Percentiles rank a stretch among this genome's conserved stretches.
Evolutionary conservation across 2,329 filamentous ascomycete species (phyloP).

Genomic region (Coniochaeta sp.): DNA sequence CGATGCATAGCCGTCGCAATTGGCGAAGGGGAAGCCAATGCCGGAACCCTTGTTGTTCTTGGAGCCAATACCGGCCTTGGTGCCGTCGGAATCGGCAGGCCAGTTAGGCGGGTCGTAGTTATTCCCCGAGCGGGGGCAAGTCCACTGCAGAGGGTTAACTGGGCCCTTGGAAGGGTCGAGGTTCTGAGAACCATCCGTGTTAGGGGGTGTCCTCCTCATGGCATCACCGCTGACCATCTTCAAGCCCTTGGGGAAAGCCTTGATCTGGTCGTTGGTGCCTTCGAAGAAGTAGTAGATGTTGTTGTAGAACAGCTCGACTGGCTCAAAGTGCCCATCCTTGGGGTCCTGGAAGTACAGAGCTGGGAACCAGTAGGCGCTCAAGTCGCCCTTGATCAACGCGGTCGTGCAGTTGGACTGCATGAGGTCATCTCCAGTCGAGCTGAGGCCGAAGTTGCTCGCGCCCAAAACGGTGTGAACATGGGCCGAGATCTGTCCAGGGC

Average conservation of each 20-base stretch:
- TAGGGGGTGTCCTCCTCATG: conserved; percentile 49
- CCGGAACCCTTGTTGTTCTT: conserved; percentile 48
- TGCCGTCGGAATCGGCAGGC: conserved; percentile 47
- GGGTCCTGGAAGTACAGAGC: conserved; percentile 61
- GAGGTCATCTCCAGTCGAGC: conserved; percentile 54
- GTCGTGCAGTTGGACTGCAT: conserved; percentile 61
- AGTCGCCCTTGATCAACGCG: conserved; percentile 60
- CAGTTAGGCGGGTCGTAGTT: conserved; percentile 44
- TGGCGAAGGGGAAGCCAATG: conserved; percentile 61
- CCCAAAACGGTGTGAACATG: conserved; percentile 69
- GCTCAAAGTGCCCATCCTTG: conserved; percentile 54
- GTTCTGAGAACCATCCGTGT: conserved; percentile 39
- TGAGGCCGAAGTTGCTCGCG: conserved; percentile 59
- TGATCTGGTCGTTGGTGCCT: conserved; percentile 55
- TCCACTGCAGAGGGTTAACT: conserved; percentile 50
- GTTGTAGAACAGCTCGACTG: conserved; percentile 65
- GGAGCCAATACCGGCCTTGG: conserved; percentile 46
- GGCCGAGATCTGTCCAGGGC: conserved; percentile 46
- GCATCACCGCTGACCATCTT: conserved; percentile 65
- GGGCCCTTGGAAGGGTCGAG: conserved; percentile 44
- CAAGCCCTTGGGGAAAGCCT: conserved; percentile 63
- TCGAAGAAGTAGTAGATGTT: conserved; percentile 73
- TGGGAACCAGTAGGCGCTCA: conserved; percentile 74
- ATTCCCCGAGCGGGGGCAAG: conserved; percentile 51
- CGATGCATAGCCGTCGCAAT: conserved; percentile 57